Evolutionary conservation across 2,329 filamentous ascomycete species (phyloP).

Genomic region (Diplodia seriata): DNA sequence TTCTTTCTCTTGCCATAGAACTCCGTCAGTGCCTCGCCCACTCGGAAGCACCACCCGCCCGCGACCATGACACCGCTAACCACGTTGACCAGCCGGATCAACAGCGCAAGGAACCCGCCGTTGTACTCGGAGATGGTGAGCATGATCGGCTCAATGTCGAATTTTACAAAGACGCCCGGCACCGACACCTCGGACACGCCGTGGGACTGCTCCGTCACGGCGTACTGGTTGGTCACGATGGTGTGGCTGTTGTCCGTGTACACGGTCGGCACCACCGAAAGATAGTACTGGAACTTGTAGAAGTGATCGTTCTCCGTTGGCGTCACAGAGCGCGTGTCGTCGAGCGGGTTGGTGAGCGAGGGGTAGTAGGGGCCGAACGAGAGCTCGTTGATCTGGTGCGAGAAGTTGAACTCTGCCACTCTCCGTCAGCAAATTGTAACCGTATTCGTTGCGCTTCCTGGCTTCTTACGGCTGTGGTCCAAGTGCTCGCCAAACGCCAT

Average conservation of each 20-base stretch:
- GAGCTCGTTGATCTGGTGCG: slow-evolving; percentile 92
- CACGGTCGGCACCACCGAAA: slow-evolving; percentile 91
- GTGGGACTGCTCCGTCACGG: slow-evolving; percentile 86
- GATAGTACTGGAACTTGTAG: slow-evolving; percentile 97
- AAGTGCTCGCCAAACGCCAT: slow-evolving; percentile 79
- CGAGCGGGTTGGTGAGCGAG: slow-evolving; percentile 89
- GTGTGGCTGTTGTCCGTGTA: slow-evolving; percentile 70
- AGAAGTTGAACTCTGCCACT: slow-evolving; percentile 87
- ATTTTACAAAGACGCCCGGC: slow-evolving; percentile 97
- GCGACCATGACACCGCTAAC: slow-evolving; percentile 90
- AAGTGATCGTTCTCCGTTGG: slow-evolving; percentile 66
- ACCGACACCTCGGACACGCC: slow-evolving; percentile 72
- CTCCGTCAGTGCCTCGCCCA: slow-evolving; percentile 75
- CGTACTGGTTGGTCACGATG: slow-evolving; percentile 96
- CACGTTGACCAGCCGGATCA: slow-evolving; percentile 88
- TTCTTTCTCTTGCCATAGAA: slow-evolving; percentile 53
- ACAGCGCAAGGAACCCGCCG: slow-evolving; percentile 73
- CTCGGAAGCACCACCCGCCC: slow-evolving; percentile 89
- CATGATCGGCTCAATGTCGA: slow-evolving; percentile 95
- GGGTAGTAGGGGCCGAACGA: slow-evolving; percentile 98
- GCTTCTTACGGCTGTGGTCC: slow-evolving; percentile 73
- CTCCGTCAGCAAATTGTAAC: slow-evolving; percentile 1
- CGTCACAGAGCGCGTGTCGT: slow-evolving; percentile 82
- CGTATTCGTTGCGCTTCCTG: too few species aligned
- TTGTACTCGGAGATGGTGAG: slow-evolving; percentile 84